Percentiles rank a stretch among this genome's conserved stretches.
Evolutionary conservation across 192 early-diverging fungal species (phyloP).

Genomic region (Diversispora epigaea): DNA sequence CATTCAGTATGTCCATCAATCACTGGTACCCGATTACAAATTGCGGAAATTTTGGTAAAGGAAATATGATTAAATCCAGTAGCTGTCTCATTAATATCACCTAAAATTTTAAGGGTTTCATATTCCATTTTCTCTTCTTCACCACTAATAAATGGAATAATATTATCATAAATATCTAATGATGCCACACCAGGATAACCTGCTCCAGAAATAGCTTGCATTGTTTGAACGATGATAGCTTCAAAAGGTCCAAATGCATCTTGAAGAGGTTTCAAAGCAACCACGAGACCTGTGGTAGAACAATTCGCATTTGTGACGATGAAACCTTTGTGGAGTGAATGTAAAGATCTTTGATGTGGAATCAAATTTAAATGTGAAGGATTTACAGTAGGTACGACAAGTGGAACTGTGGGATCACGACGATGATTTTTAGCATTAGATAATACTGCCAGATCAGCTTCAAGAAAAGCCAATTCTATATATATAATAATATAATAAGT

Average conservation of each 20-base stretch:
- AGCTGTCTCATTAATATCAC: slow-evolving; percentile 53
- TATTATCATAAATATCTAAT: slow-evolving; percentile 94
- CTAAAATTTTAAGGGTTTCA: slow-evolving; percentile 91
- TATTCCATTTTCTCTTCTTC: slow-evolving; percentile 98
- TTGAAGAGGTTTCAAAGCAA: slow-evolving; percentile 83
- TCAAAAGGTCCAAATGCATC: slow-evolving; percentile 87
- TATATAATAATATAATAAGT: slow-evolving; percentile 8
- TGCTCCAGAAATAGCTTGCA: slow-evolving; percentile 96
- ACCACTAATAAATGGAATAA: slow-evolving; percentile 91
- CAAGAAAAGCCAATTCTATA: slow-evolving; percentile 82
- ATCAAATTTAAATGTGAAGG: slow-evolving; percentile 84
- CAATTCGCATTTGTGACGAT: slow-evolving; percentile 98
- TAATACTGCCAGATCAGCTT: slow-evolving; percentile 84
- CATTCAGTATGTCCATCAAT: slow-evolving; percentile 94
- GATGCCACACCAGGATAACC: slow-evolving; percentile 96
- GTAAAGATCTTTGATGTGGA: slow-evolving; percentile 65
- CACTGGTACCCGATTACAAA: slow-evolving; percentile 95
- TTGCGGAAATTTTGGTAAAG: slow-evolving; percentile 81
- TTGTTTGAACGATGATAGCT: slow-evolving; percentile 81
- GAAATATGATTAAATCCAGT: slow-evolving; percentile 55
- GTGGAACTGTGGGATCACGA: slow-evolving; percentile 82
- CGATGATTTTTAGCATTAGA: slow-evolving; percentile 98
- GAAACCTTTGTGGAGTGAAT: slow-evolving; percentile 72
- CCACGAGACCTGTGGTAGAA: slow-evolving; percentile 96
- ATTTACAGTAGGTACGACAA: slow-evolving; percentile 94